Evolutionary conservation across 768 basidiomycete species (phyloP), one percentile per base, ranked within the genome.

Genomic region (Collybia nuda): DNA sequence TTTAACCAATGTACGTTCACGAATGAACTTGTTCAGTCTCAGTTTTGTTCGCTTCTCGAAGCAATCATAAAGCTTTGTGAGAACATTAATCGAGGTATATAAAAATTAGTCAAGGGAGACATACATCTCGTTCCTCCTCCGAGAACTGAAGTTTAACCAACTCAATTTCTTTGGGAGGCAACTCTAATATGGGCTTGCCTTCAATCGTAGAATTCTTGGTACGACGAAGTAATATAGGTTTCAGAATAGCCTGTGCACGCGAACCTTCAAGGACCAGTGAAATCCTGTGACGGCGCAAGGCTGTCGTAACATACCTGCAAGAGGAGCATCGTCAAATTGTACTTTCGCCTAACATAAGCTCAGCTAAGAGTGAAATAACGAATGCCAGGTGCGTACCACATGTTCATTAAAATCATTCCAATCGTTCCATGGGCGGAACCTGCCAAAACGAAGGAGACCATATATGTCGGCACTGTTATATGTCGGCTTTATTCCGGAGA

Each of bases 341-440:
- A 79, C 61, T 55, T 71, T 80, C 8, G 72, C 77, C 79, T 84
- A 52, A 18, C 42, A 19, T 26, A 2, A 35, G 39, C 22, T 24
- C 1, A 46, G 55, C 35, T 41, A 21, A 48, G 28, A n/a, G 12
- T 5, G 45, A 12, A 18, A 46, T 12, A 18, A 17, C 2, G 6
- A 12, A 40, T 18, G 18, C 41, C 7, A 6, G 9, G n/a, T 5
- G 65, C 74, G 46, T 54, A 82, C 84, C 17, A 86, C 69, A 55
- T 80, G 71, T 2, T 65, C 67, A 48, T 85, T 78, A 67, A 90
- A 93, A 38, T 75, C 67, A 8, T 71, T 62, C 86, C 88, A 93
- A 51, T 88, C 84, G 54, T 85, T 85, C 76, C 77, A 91, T 0
- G 86, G 86, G 5, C 79, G 67, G 61, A 86, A 86, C 17, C 74